These are phyloP conservation scores for Hanseniaspora valbyensis DNA, from an alignment of 805 yeast species.

Conservation along the genomic window DNA sequence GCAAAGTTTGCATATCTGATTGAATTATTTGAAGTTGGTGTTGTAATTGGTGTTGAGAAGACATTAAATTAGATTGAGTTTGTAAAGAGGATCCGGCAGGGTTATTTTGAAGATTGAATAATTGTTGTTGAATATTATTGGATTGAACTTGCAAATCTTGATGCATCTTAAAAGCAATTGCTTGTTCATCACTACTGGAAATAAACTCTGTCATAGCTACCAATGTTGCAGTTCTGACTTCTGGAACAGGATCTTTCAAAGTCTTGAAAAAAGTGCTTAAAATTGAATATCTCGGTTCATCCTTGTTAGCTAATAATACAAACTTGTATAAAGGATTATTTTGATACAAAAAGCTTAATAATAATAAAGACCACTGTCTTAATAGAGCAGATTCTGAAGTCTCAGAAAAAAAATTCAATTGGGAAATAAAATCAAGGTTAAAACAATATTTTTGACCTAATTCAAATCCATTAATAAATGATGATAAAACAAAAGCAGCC, in stretches of 20 bases:
- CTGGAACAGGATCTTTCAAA: constrained; percentile 85
- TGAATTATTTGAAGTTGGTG: constrained; percentile 27
- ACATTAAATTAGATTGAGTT: constrained; percentile 23
- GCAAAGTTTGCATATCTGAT: constrained; percentile 24
- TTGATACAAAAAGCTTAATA: constrained; percentile 67
- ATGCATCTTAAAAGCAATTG: constrained; percentile 25
- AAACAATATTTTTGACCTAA: constrained; percentile 73
- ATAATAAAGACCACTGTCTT: constrained; percentile 83
- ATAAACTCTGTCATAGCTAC: constrained; percentile 61
- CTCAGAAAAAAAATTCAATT: constrained; percentile 54
- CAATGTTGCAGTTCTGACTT: constrained; percentile 77
- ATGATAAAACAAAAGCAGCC: constrained; percentile 81
- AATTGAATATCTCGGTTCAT: constrained; percentile 32
- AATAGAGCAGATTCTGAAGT: constrained; percentile 72
- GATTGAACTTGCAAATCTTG: constrained; percentile 28
- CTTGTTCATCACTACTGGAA: constrained; percentile 36
- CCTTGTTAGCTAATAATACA: constrained; percentile 51
- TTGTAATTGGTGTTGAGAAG: constrained; percentile 27
- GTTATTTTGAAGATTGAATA: constrained; percentile 26
- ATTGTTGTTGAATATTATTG: constrained; percentile 24
- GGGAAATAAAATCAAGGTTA: constrained; percentile 57
- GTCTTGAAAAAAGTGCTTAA: constrained; percentile 35
- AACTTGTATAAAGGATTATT: constrained; percentile 64
- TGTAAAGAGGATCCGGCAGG: constrained; percentile 24
- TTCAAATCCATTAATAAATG: constrained; percentile 70